Percentiles rank a stretch among this genome's conserved stretches.
Evolutionary conservation across 2,329 filamentous ascomycete species (phyloP).

Genomic region (Colletotrichum sp.): DNA sequence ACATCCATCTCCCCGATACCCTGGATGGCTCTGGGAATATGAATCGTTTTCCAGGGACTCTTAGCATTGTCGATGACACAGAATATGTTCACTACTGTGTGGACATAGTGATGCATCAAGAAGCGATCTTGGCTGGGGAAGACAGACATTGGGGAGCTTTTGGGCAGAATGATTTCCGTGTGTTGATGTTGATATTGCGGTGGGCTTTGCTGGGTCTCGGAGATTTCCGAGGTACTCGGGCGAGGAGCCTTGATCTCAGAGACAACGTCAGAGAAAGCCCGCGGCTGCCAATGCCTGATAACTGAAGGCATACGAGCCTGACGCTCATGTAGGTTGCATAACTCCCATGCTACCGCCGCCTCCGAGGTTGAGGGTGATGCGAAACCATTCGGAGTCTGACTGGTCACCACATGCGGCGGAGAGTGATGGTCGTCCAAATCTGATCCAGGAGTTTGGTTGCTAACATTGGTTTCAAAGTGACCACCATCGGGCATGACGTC

Average conservation of each 20-base stretch:
- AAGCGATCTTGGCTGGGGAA: constrained; percentile 22
- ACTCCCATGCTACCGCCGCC: neutral
- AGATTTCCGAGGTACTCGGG: neutral
- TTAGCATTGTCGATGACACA: constrained; percentile 31
- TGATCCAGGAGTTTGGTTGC: neutral
- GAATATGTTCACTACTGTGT: constrained; percentile 28
- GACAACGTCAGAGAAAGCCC: fast-evolving
- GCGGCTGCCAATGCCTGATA: neutral
- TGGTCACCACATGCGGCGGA: neutral
- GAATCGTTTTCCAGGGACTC: constrained; percentile 31
- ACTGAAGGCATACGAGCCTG: neutral
- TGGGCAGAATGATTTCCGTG: neutral
- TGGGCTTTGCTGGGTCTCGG: neutral
- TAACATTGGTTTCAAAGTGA: neutral
- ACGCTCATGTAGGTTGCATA: neutral
- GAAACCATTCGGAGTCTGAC: neutral
- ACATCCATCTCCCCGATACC: constrained; percentile 28
- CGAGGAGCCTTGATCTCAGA: neutral
- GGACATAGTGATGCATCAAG: constrained; percentile 28
- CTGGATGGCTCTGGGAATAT: constrained; percentile 28
- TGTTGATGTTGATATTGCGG: neutral
- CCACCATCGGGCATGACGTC: too few species aligned
- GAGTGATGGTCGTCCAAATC: neutral
- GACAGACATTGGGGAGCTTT: neutral
- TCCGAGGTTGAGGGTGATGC: neutral